Percentiles rank a stretch among this genome's conserved stretches.
Conservation (phyloP, 768 basidiomycete species). For the Infundibulicybe gibba region DNA sequence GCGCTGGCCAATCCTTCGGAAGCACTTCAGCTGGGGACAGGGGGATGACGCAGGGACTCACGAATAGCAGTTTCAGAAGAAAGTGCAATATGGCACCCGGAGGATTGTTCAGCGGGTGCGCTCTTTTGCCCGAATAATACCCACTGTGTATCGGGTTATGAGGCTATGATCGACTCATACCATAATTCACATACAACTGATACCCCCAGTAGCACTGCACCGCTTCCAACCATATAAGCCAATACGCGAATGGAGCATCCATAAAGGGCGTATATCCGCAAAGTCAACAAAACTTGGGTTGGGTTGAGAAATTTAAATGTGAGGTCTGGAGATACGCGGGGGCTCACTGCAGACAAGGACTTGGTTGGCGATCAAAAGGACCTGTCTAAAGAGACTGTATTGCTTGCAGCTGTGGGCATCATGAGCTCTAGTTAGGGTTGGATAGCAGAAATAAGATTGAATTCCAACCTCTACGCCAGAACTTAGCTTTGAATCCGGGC, state of each 20-base stretch:
- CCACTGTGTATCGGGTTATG: conserved; percentile 25
- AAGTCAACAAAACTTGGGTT: conserved; percentile 25
- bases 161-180: too few relatives aligned
- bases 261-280: conserved; percentile 46
- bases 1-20: conserved; percentile 21
- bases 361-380: too few relatives aligned
- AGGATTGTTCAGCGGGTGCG: conserved; percentile 9
- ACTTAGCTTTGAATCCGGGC: not conserved
- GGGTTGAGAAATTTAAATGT: conserved; percentile 4
- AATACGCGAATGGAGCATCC: conserved; percentile 27
- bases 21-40: too few relatives aligned
- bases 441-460: too few relatives aligned
- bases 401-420: too few relatives aligned
- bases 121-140: conserved; percentile 31
- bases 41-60: too few relatives aligned
- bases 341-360: too few relatives aligned
- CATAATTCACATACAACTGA: conserved; percentile 24
- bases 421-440: too few relatives aligned
- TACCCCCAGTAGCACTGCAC: conserved; percentile 18
- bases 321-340: not conserved
- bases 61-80: too few relatives aligned
- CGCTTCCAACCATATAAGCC: conserved; percentile 21
- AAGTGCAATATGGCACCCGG: conserved; percentile 23
- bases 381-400: too few relatives aligned
- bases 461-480: not conserved